phyloP scores from a whole-genome alignment of 163 green algal species.

The Chlorella variabilis region DNA sequence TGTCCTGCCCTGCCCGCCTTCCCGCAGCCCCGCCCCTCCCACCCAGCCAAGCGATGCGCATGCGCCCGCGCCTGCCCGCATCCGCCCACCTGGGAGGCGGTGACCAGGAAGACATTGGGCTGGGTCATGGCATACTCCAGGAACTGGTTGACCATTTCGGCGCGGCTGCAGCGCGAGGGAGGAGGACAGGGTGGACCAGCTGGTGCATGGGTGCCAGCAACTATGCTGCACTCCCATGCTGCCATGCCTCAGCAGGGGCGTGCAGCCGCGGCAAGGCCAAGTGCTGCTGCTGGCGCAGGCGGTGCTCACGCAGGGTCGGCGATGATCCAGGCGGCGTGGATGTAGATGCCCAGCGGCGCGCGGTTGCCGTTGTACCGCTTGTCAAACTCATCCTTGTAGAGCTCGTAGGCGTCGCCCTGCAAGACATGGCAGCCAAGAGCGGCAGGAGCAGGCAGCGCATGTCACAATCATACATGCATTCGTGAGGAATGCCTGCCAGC shows the following conservation, averaged over 20 bases:
- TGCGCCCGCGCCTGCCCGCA: too few relatives aligned
- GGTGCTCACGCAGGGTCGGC: constrained; percentile 26
- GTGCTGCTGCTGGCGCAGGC: too few relatives aligned
- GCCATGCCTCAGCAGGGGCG: too few relatives aligned
- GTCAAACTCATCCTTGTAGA: constrained; percentile 43
- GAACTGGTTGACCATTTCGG: constrained; percentile 35
- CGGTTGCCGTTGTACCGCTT: constrained; percentile 40
- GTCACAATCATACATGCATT: not conserved
- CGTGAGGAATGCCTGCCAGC: too few relatives aligned
- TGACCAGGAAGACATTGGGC: constrained; percentile 47
- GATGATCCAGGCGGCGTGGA: constrained; percentile 42
- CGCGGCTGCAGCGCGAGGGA: not conserved
- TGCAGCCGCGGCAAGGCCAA: too few relatives aligned
- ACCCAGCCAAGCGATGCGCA: too few relatives aligned
- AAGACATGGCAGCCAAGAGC: too few relatives aligned
- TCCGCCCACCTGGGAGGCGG: constrained; percentile 45
- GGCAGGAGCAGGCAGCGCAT: not conserved
- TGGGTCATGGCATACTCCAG: constrained; percentile 39
- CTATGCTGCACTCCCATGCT: too few relatives aligned
- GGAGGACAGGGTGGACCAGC: not conserved
- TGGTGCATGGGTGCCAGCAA: too few relatives aligned
- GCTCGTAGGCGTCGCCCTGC: constrained; percentile 34
- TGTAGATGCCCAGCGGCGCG: constrained; percentile 41
- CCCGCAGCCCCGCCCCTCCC: too few relatives aligned
- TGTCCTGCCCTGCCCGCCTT: too few relatives aligned